phyloP scores from a whole-genome alignment of 1,284 basidiomycete species.

The Garcileccinum viscosum region DNA sequence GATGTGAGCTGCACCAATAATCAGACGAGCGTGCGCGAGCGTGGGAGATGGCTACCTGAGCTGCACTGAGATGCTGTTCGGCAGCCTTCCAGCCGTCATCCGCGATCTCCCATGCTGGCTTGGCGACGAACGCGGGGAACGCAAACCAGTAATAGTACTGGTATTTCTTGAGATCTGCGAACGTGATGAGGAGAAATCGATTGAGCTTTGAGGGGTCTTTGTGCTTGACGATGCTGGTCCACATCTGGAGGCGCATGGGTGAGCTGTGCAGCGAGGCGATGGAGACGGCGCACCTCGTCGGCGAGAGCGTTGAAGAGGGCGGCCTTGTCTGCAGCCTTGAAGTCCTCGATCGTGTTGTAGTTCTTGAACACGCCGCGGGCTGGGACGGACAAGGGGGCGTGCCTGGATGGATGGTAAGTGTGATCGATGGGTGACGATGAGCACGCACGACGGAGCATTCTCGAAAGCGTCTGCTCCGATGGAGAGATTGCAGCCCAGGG shows the following conservation, averaged over 20 bases:
- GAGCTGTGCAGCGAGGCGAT: neutral
- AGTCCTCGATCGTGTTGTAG: slow-evolving; percentile 96
- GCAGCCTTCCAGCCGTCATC: slow-evolving; percentile 26
- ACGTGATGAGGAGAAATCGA: slow-evolving; percentile 89
- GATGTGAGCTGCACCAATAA: slow-evolving; percentile 28
- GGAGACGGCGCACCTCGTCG: slow-evolving; percentile 54
- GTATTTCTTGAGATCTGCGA: slow-evolving; percentile 98
- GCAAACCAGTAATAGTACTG: slow-evolving; percentile 98
- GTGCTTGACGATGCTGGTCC: slow-evolving; percentile 60
- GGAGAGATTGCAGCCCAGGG: slow-evolving; percentile 64
- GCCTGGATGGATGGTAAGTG: slow-evolving; percentile 35
- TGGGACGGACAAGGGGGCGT: slow-evolving; percentile 48
- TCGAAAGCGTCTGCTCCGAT: slow-evolving; percentile 68
- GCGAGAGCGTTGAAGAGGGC: slow-evolving; percentile 77
- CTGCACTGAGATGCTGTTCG: neutral
- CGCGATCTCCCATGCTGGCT: slow-evolving; percentile 85
- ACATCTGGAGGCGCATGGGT: slow-evolving; percentile 55
- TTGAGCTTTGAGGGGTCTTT: slow-evolving; percentile 65
- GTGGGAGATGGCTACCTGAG: neutral
- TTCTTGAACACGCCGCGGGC: slow-evolving; percentile 82
- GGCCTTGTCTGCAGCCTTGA: slow-evolving; percentile 89
- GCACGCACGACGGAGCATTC: slow-evolving; percentile 44
- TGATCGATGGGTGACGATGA: slow-evolving; percentile 26
- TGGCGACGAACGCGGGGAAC: slow-evolving; percentile 89
- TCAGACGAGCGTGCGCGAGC: neutral